Base-by-base conservation (phyloP, 164 flowering plant species). In the Stephania japonica region DNA sequence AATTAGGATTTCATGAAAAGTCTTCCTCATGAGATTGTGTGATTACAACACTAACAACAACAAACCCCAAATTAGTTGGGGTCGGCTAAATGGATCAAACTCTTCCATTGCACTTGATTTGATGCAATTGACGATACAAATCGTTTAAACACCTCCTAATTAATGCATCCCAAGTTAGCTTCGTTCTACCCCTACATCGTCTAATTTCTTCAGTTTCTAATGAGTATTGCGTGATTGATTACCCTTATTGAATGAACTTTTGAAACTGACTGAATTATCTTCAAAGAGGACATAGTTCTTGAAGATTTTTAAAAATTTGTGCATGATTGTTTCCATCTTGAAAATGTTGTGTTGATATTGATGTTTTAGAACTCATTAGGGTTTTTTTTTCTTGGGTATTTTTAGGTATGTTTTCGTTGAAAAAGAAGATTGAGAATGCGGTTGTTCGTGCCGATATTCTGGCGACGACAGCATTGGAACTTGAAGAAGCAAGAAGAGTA, bases 341-440 rank as follows among this genome's bases (percentile, higher is more conserved):
- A 59, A 59, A 61, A 47, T 70, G 21, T 69, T 53, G 61, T 53
- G 14, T 53, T 53, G 19, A 4, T 53, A 53, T 53, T 53, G 5
- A 53, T 53, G 5, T 10, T 56, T 56, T 56, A 16, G 64, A 70
- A 13, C n/a, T 11, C 56, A 64, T 6, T 16, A 23, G 53, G 53
- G 16, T 14, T 26, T 50, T 7, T 69, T 23, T 73, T 12, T 9
- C 53, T 47, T 47, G 66, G 70, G 25, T 63, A 23, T 67, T 70
- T 8, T 67, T 44, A 88, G 96, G 96, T 62, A 66, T 87, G 75
- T 90, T 90, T 85, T 86, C 96, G 1, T 76, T 89, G 75, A 90
- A 81, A 75, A 91, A 79, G 82, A 91, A 86, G 84, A 89, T 94
- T 76, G 93, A 88, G 78, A 97, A 90, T 80, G 87, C 85, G 11